These are phyloP conservation scores for Sugiyamaella lignohabitans DNA, from an alignment of 805 yeast species.

Conservation along the genomic window DNA sequence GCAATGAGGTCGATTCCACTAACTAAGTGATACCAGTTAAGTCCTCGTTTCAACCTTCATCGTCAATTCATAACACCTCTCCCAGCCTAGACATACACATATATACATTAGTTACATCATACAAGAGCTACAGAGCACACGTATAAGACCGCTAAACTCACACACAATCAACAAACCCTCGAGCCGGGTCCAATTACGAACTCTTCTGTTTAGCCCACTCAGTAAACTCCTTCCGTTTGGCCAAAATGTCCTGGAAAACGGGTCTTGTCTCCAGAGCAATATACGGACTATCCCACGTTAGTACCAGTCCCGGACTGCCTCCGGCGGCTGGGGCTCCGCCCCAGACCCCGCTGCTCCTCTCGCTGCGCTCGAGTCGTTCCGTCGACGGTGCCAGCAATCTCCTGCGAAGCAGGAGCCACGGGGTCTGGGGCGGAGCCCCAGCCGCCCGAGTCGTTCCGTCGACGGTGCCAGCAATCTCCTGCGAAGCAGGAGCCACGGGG, in stretches of 20 bases:
- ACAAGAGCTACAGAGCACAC: too few relatives aligned
- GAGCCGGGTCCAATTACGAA: neutral
- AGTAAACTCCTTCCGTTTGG: conserved; percentile 40
- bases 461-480: too few relatives aligned
- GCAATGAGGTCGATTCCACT: too few relatives aligned
- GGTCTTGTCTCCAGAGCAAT: conserved; percentile 45
- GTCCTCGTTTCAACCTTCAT: too few relatives aligned
- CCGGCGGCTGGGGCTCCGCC: neutral
- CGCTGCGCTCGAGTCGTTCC: neutral
- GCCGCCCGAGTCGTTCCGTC: neutral
- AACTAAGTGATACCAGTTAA: too few relatives aligned
- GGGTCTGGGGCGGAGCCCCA: neutral
- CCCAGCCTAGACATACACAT: too few relatives aligned
- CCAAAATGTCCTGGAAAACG: conserved; percentile 44
- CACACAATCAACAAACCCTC: too few relatives aligned
- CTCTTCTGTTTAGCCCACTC: conserved; percentile 19
- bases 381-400: too few relatives aligned
- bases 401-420: neutral
- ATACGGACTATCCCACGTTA: conserved; percentile 30
- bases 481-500: neutral
- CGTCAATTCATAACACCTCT: too few relatives aligned
- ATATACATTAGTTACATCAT: too few relatives aligned
- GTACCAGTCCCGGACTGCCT: neutral
- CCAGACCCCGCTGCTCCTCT: neutral
- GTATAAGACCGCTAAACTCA: too few relatives aligned